Evolutionary conservation across 352 stramenopile genomes (phyloP).

Genomic region (Pythium rishiriense): DNA sequence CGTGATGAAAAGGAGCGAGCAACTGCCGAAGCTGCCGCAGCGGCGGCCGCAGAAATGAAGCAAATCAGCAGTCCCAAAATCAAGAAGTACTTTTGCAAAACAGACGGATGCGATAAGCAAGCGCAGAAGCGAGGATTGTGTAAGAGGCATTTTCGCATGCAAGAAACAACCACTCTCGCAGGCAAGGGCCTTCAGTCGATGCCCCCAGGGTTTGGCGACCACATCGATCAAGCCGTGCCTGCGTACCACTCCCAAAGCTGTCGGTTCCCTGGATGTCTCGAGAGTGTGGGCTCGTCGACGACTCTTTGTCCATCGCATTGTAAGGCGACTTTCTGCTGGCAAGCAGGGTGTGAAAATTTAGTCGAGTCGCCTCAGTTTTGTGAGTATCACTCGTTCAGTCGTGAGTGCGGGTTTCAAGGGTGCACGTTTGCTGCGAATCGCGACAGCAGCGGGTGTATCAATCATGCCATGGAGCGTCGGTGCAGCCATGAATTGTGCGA

Average conservation of each 20-base stretch:
- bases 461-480: constrained; percentile 41
- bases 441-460: constrained; percentile 42
- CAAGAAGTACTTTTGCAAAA: constrained; percentile 74
- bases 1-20: constrained; percentile 24
- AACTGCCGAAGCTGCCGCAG: constrained; percentile 16
- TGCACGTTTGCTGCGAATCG: constrained; percentile 42
- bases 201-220: constrained; percentile 20
- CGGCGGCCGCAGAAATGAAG: constrained; percentile 28
- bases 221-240: constrained; percentile 12
- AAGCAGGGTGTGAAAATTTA: constrained; percentile 60
- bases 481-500: constrained; percentile 65
- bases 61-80: constrained; percentile 23
- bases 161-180: constrained; percentile 24
- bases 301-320: constrained; percentile 51
- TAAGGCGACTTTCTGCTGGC: constrained; percentile 60
- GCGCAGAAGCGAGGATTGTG: constrained; percentile 61
- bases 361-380: constrained; percentile 57
- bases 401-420: constrained; percentile 59
- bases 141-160: constrained; percentile 61
- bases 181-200: background rate
- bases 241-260: constrained; percentile 27
- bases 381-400: constrained; percentile 49
- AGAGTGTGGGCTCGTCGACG: constrained; percentile 26
- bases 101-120: constrained; percentile 61
- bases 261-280: constrained; percentile 45